Conservation (phyloP, 306 rosid species). For the Citrullus mucosospermus region DNA sequence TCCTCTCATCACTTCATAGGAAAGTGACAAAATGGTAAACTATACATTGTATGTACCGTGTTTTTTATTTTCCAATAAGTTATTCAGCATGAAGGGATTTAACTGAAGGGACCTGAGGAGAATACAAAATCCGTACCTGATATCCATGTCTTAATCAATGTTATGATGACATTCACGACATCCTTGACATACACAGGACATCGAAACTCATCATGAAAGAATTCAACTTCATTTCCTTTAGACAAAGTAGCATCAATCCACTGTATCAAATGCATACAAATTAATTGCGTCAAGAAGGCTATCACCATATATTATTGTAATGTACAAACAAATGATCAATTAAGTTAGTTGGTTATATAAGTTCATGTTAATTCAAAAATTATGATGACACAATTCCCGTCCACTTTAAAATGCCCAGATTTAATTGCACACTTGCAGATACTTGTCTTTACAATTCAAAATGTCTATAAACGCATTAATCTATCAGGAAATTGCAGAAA, state of each 20-base stretch:
- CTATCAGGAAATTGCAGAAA: neutral
- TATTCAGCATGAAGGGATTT: neutral
- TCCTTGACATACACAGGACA: conserved; percentile 86
- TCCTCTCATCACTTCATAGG: neutral
- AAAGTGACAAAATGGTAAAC: neutral
- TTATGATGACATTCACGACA: conserved; percentile 40
- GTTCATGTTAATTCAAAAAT: neutral
- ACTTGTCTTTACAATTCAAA: neutral
- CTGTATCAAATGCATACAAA: conserved; percentile 35
- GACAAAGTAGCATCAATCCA: conserved; percentile 73
- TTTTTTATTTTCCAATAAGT: neutral
- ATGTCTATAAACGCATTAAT: neutral
- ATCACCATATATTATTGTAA: neutral
- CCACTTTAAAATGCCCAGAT: neutral
- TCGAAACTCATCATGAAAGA: conserved; percentile 81
- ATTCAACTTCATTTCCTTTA: conserved; percentile 39
- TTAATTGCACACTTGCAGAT: neutral
- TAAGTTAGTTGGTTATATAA: neutral
- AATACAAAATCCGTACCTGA: conserved; percentile 38
- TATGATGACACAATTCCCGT: neutral
- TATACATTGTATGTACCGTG: neutral
- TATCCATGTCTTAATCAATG: conserved; percentile 52
- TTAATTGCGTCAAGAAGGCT: neutral
- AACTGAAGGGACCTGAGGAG: neutral
- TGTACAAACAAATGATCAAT: neutral